Percentiles rank a stretch among this genome's conserved stretches.
Evolutionary conservation across 176 grass and related monocot genomes (phyloP).

Genomic region (Lolium rigidum): DNA sequence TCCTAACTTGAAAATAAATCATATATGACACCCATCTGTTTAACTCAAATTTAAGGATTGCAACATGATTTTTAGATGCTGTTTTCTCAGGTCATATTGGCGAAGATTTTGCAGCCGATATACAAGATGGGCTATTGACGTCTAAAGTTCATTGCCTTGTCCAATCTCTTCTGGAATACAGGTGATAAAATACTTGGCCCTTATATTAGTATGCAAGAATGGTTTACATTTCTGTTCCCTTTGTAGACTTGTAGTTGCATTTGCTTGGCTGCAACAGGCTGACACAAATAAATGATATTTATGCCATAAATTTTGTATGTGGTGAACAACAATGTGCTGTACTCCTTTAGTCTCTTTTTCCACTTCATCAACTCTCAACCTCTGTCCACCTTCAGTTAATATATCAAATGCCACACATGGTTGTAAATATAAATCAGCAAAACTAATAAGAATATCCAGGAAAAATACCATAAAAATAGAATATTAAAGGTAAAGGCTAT

Average conservation of each 20-base stretch:
- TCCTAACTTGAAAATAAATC: background rate
- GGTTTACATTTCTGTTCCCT: background rate
- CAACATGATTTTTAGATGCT: constrained; percentile 25
- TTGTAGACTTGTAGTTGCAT: constrained; percentile 26
- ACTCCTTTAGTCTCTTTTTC: background rate
- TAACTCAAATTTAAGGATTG: constrained; percentile 10
- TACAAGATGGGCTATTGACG: constrained; percentile 60
- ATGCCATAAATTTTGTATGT: background rate
- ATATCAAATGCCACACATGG: background rate
- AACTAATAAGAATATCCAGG: background rate
- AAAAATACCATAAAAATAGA: background rate
- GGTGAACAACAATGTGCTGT: background rate
- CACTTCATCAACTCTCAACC: background rate
- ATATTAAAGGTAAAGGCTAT: background rate
- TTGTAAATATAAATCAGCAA: constrained; percentile 23
- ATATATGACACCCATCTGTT: background rate
- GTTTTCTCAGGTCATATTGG: constrained; percentile 58
- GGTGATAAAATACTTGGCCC: constrained; percentile 40
- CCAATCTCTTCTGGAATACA: constrained; percentile 65
- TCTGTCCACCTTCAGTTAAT: background rate
- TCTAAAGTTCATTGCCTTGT: constrained; percentile 76
- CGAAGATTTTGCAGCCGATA: constrained; percentile 47
- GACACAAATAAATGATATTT: background rate
- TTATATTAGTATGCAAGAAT: constrained; percentile 24
- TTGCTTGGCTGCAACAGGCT: constrained; percentile 15